phyloP scores from a whole-genome alignment of 2,329 filamentous ascomycete genomes.

The Fusarium poae region DNA sequence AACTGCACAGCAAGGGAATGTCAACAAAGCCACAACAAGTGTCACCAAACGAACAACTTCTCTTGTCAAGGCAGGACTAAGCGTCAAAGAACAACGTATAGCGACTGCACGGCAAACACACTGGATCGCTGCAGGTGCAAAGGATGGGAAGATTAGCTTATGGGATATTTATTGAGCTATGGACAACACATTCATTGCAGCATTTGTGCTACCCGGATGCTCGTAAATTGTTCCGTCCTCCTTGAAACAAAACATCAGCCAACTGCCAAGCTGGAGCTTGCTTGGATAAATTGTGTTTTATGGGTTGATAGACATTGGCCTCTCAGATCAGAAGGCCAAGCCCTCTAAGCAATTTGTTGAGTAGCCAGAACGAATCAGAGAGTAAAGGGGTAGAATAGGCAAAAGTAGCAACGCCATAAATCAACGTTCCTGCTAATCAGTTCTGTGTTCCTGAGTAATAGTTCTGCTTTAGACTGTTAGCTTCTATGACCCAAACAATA shows the following conservation, averaged over 20 bases:
- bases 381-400: not conserved
- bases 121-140: conserved; percentile 91
- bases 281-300: not conserved
- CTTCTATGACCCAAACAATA: not conserved
- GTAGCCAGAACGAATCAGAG: not conserved
- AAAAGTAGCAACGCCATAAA: not conserved
- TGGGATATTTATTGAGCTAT: conserved; percentile 86
- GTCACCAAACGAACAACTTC: conserved; percentile 1
- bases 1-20: not conserved
- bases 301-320: not conserved
- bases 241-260: not conserved
- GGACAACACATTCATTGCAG: not conserved
- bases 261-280: not conserved
- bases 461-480: not conserved
- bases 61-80: conserved; percentile 34
- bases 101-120: conserved; percentile 77
- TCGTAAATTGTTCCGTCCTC: not conserved
- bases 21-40: not conserved
- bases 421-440: not conserved
- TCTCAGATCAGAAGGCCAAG: not conserved
- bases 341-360: not conserved
- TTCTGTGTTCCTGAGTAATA: not conserved
- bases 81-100: conserved; percentile 73
- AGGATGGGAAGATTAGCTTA: conserved; percentile 94
- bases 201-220: not conserved